phyloP scores from a whole-genome alignment of 768 basidiomycete species.

The Suillus weaverae region DNA sequence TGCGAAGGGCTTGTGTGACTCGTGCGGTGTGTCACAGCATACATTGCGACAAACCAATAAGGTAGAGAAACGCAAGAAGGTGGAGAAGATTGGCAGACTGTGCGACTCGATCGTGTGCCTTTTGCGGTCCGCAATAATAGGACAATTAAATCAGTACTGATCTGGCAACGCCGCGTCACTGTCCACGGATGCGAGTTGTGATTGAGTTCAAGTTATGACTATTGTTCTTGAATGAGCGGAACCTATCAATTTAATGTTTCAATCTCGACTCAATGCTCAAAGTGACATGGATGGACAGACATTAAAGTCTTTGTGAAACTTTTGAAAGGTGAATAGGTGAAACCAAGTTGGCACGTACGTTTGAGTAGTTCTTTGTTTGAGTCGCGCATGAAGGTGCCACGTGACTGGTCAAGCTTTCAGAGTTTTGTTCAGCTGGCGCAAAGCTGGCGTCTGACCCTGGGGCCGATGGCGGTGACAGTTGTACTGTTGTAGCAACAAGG shows the following conservation, averaged over 20 bases:
- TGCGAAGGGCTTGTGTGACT: slow-evolving; percentile 22
- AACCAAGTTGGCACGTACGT: neutral
- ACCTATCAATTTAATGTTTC: neutral
- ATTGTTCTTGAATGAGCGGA: neutral
- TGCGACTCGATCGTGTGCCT: slow-evolving; percentile 18
- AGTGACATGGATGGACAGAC: too few relatives aligned
- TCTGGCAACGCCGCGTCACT: neutral
- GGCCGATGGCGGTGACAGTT: neutral
- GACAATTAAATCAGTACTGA: neutral
- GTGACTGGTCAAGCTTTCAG: neutral
- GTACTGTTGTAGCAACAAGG: slow-evolving; percentile 3
- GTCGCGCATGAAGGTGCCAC: neutral
- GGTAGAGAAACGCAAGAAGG: slow-evolving; percentile 19
- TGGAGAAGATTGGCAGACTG: slow-evolving; percentile 24
- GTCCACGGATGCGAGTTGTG: neutral
- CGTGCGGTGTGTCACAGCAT: neutral
- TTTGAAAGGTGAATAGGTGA: neutral
- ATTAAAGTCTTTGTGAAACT: neutral
- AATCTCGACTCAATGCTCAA: neutral
- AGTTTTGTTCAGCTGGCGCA: too few relatives aligned
- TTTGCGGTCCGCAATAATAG: neutral
- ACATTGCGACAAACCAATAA: slow-evolving; percentile 12
- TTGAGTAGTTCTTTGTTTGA: neutral
- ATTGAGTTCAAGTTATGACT: too few relatives aligned
- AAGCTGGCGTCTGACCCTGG: neutral